Conservation (phyloP, 106 monocot genomes). For the Acorus calamus region DNA sequence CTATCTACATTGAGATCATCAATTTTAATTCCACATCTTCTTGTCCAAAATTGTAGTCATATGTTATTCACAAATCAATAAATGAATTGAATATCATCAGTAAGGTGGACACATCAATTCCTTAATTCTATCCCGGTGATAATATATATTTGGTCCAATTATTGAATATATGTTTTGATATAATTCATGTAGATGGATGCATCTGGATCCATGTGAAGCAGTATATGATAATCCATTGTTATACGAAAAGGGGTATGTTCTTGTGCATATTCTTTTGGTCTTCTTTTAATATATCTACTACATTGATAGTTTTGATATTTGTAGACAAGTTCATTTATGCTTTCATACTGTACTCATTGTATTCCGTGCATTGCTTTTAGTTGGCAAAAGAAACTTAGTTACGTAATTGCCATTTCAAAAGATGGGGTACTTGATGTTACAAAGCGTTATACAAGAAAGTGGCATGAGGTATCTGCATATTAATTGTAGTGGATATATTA, state of each 20-base stretch:
- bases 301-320: too few relatives aligned
- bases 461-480: slow-evolving; percentile 61
- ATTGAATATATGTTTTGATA: background rate
- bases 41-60: too few relatives aligned
- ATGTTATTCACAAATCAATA: too few relatives aligned
- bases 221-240: slow-evolving; percentile 80
- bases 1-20: background rate
- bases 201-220: slow-evolving; percentile 98
- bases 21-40: background rate
- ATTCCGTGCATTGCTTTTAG: slow-evolving; percentile 21
- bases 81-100: too few relatives aligned
- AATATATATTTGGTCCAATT: background rate
- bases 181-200: slow-evolving; percentile 74
- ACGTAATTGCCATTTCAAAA: slow-evolving; percentile 77
- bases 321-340: too few relatives aligned
- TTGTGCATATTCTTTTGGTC: background rate
- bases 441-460: slow-evolving; percentile 84
- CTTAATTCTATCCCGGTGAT: too few relatives aligned
- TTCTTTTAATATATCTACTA: background rate
- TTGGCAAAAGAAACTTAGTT: slow-evolving; percentile 84
- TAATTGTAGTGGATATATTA: background rate
- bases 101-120: too few relatives aligned
- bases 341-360: too few relatives aligned
- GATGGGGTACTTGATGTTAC: slow-evolving; percentile 90
- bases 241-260: slow-evolving; percentile 85